phyloP scores from a whole-genome alignment of 2,329 filamentous ascomycete species.

The Sporothrix euskadiensis region DNA sequence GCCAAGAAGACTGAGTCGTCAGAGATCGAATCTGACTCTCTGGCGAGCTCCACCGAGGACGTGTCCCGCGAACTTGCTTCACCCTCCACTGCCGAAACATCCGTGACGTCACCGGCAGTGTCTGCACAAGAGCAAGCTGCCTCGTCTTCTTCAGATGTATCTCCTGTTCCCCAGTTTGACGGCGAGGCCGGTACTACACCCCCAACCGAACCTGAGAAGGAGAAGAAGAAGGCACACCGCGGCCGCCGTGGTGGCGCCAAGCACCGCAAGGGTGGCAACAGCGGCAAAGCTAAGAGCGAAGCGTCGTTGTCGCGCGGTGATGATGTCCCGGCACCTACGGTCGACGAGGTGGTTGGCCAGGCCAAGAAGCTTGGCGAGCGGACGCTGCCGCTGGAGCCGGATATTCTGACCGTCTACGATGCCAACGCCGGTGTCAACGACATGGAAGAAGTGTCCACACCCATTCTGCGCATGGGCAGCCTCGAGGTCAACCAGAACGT shows the following conservation, averaged over 20 bases:
- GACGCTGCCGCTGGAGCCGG: constrained; percentile 56
- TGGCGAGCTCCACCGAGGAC: constrained; percentile 5
- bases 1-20: not conserved
- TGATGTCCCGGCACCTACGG: constrained; percentile 46
- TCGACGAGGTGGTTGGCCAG: constrained; percentile 63
- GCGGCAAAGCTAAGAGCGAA: constrained; percentile 48
- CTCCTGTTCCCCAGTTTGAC: not conserved
- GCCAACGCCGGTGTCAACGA: constrained; percentile 43
- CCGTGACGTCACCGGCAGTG: not conserved
- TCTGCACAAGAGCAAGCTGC: not conserved
- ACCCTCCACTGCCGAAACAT: not conserved
- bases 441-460: constrained; percentile 60
- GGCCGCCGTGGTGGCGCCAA: constrained; percentile 72
- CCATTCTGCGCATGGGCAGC: constrained; percentile 62
- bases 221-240: constrained; percentile 67
- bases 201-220: constrained; percentile 42
- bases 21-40: not conserved
- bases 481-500: constrained; percentile 65
- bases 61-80: not conserved
- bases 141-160: not conserved
- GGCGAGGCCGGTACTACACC: not conserved
- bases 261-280: constrained; percentile 54
- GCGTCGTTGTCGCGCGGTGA: constrained; percentile 53
- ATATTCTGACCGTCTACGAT: constrained; percentile 57
- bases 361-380: constrained; percentile 58